Base-by-base conservation (phyloP, 257 asterid genomes). In the Scutellaria galericulata region DNA sequence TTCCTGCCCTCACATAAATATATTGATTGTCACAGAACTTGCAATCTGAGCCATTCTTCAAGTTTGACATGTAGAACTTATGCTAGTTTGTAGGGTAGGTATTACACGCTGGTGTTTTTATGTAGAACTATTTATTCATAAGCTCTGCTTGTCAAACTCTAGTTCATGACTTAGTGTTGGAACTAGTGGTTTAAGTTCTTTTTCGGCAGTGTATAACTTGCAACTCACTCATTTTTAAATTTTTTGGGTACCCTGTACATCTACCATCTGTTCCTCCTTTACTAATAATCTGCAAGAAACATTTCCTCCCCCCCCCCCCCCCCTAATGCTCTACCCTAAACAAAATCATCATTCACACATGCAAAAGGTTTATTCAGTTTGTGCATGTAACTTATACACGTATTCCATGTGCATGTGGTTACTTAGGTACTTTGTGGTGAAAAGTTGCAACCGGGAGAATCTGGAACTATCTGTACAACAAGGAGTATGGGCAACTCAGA, bases 401-500 rank as follows among this genome's bases (percentile, higher is more conserved):
- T 78, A 62, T 80, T 75, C 72, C 75, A 66, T 85, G 76, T 81
- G 68, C 69, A 75, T 75, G 52, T 79, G 74, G 82, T 71, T 81
- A 76, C 64, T 47, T 83, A 94, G 99, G 96, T 94, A 91, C 86
- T 94, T 94, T 77, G 94, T 94, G 69, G 97, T 94, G 81, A 94
- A 94, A 83, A 94, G 99, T 82, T 94, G 96, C 92, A 94, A 91
- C 80, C 86, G 87, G n/a, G 97, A 94, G 91, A 94, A 94, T 88
- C 86, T 94, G 83, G 97, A 91, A 69, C 88, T 94, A 74, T 94
- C 97, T 53, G 99, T 90, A 57, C 97, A 94, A 78, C 99, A 94
- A 88, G 99, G 99, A 79, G 95, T 91, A 62, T 91, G 99, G 99
- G 99, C 99, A 74, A 94, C 99, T 73, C 99, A 94, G 78, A 73